Evolutionary conservation across 1,284 basidiomycete species (phyloP), one percentile per base, ranked within the genome.

Genomic region (Puccinia polysora): DNA sequence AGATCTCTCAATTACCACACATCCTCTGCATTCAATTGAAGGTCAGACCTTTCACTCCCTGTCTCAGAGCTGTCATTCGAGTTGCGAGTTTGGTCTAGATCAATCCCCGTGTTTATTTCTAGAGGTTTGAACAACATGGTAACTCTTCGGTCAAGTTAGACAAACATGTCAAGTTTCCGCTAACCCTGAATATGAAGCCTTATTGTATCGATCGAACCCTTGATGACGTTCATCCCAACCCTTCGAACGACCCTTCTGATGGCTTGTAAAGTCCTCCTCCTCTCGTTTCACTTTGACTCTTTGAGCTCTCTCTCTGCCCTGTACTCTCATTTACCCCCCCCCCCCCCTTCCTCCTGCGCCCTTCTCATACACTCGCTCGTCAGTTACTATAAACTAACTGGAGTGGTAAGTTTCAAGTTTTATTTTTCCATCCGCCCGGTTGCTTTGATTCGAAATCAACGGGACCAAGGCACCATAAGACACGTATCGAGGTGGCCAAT

Each of bases 1-100:
- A 32, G 25, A 55, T 72, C 10, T 56, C 50, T 0, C 28, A 53
- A 32, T 36, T 72, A 14, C 60, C 69, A 6, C 69, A 72, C 49
- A 55, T 72, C 30, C 69, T 72, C 7, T 72, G 60, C 49, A 64
- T 72, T n/a, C 69, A 72, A 45, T 45, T 72, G 4, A 72, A 72
- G 28, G 69, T 72, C 7, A 23, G 18, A 18, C 40, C 59, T 43
- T 12, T 43, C 23, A 30, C 36, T 20, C n/a, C 36, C 38, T 45
- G 7, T 45, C 14, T 25, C 20, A 4, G 10, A 18, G 8, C 2
- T n/a, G 7, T 2, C 2, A 25, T 60, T 20, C 1, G 38, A 18
- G 18, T 4, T 14, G 52, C n/a, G 6, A 6, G 12, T n/a, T 53
- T 40, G n/a, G 34, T 60, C 28, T n/a, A 43, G 18, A 10, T 20